Evolutionary conservation across 208 protist species (phyloP).

Genomic region (Leishmania amazonensis): DNA sequence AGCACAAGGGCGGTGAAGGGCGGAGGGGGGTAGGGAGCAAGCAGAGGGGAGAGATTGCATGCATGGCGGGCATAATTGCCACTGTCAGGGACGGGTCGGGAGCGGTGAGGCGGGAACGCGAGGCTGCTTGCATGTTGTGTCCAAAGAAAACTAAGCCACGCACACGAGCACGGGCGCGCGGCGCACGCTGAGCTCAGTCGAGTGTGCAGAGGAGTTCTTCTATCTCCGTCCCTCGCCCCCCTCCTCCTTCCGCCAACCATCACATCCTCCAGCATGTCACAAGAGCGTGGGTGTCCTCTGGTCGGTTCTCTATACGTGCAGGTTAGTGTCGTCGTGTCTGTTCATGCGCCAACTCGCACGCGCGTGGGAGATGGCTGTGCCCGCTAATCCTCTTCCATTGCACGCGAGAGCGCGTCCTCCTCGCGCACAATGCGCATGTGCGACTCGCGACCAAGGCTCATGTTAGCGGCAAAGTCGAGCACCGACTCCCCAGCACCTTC

Average conservation of each 20-base stretch:
- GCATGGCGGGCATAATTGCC: not conserved
- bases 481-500: slow-evolving; percentile 42
- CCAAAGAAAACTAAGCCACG: not conserved
- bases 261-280: not conserved
- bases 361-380: not conserved
- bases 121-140: not conserved
- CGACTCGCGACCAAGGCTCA: slow-evolving; percentile 50
- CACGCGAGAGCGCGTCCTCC: slow-evolving; percentile 7
- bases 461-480: slow-evolving; percentile 56
- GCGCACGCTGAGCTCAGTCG: slow-evolving; percentile 2
- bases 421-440: slow-evolving; percentile 41
- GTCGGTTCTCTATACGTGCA: not conserved
- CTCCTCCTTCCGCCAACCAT: not conserved
- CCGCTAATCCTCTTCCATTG: slow-evolving; percentile 7
- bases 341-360: not conserved
- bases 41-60: not conserved
- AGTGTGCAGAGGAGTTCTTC: not conserved
- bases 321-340: not conserved
- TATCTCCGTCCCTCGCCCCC: not conserved
- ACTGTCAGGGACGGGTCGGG: not conserved
- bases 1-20: not conserved
- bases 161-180: not conserved
- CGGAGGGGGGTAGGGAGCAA: not conserved
- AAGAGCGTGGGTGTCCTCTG: not conserved
- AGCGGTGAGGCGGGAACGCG: not conserved